Base-by-base conservation (phyloP, 306 rosid species). In the Dicorynia guianensis region DNA sequence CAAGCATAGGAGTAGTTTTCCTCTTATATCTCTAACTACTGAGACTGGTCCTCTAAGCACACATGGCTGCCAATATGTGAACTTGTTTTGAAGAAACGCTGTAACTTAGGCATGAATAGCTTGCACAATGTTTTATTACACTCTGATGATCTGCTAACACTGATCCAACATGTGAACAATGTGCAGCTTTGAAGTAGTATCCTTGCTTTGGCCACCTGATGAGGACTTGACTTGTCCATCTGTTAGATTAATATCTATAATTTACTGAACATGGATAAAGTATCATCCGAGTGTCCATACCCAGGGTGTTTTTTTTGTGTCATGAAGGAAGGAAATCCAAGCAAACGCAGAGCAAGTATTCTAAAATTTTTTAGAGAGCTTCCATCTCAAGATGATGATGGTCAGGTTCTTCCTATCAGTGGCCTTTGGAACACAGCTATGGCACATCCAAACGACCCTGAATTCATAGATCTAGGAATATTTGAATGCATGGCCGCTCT, bases 401-500 rank as follows among this genome's bases (percentile, higher is more conserved):
- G 97, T 78, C 99, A 96, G 86, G 99, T 96, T 79, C 99, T 96
- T 14, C 98, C 99, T 30, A 96, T 96, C 70, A 96, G 99, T 69
- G 99, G 99, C 68, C 98, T 96, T 72, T 96, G 99, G 99, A 96
- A 96, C 83, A 96, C 99, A 0, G 98, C 99, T 53, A 96, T 96
- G 99, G 99, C 99, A 30, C 99, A 96, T 80, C 99, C 99, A 38
- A 96, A 96, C 73, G 99, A 96, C 53, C 97, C 98, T 11, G 99
- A 96, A 70, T 96, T 96, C 85, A 85, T 96, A 0, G 98, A 92
- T 73, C 63, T 92, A 61, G 99, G 97, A 56, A 96, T 96, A 79
- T 96, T 96, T 76, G 98, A 96, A 73, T 96, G 97, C 88, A 96
- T 96, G 99, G 61, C 99, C 35, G 90, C 97, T 48, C 89, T 96